Base-by-base conservation (phyloP, 139 green algal genomes). In the Volvox reticuliferus region DNA sequence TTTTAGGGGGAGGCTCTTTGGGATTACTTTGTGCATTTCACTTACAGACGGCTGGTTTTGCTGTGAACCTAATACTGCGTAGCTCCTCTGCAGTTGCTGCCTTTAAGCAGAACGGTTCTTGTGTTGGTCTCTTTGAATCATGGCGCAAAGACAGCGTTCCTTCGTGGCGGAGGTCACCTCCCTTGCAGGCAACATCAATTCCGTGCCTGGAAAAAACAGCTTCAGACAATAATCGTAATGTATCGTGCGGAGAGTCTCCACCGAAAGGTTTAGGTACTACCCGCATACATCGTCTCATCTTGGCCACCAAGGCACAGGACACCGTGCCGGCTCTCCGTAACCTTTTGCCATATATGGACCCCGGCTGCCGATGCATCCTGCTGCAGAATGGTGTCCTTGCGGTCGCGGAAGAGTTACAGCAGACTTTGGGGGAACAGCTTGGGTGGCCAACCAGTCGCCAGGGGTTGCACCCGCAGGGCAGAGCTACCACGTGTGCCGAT, bases 301-400 rank as follows among this genome's bases (percentile, higher is more conserved):
- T 79, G 21, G 65, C 65, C 17, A 79, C 82, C 12, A 88, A 77
- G 62, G 88, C 65, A n/a, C 36, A 44, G 32, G 86, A 91, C 18
- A 75, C 87, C 0, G 62, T 89, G 1, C 32, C 37, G 1, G 89
- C 89, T 12, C 24, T 94, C 18, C 79, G 68, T 12, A 79, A 50
- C 28, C 86, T 93, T 1, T 44, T 61, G 36, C 71, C 81, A 32
- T 55, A 87, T 9, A 50, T 94, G 13, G 37, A 30, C 1, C 62
- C 37, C 0, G 71, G 50, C 37, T 79, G 37, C 5, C 62, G 67
- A 1, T 36, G 91, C 24, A 50, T 94, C 67, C 86, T 94, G 35
- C 75, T 94, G 14, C 92, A 94, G 65, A 94, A 94, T 67, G 92
- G 92, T 24, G 68, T 89, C 1, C 71, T 94, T 28, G 89, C 79